phyloP scores from a whole-genome alignment of 306 rosid species.

The Castanea crenata region DNA sequence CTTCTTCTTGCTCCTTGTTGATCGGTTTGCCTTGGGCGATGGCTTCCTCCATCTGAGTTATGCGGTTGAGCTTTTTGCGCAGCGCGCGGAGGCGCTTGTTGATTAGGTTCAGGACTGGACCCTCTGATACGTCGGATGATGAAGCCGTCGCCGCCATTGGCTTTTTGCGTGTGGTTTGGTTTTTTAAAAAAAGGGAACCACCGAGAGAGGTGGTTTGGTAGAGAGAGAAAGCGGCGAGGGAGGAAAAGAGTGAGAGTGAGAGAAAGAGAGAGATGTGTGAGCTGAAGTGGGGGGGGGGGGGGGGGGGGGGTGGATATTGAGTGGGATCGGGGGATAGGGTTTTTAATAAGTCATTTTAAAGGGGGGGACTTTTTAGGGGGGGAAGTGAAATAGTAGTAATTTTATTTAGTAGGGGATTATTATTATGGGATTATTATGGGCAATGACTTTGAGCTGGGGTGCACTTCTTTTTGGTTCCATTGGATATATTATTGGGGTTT shows the following conservation, averaged over 20 bases:
- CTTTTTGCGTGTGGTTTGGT: neutral
- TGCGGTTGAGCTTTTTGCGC: constrained; percentile 79
- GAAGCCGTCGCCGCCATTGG: constrained; percentile 51
- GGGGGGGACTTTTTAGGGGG: no score
- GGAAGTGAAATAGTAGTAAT: no score
- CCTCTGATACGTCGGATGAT: constrained; percentile 61
- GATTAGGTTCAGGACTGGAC: constrained; percentile 83
- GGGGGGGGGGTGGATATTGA: no score
- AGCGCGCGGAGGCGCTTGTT: constrained; percentile 91
- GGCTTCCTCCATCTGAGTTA: constrained; percentile 67
- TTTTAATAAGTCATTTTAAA: no score
- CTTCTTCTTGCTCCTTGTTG: constrained; percentile 82
- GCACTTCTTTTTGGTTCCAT: no score
- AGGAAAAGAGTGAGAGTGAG: neutral
- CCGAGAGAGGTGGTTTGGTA: constrained; percentile 13
- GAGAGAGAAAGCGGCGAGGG: neutral
- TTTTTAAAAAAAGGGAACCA: constrained; percentile 10
- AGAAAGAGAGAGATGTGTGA: neutral
- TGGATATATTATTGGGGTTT: no score
- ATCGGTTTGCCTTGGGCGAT: constrained; percentile 66
- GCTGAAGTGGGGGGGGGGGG: no score
- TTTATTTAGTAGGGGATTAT: no score
- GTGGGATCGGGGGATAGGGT: no score
- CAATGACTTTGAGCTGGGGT: no score
- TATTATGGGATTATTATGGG: no score